Percentiles rank a stretch among this genome's conserved stretches.
Evolutionary conservation across 345 rosid species (phyloP).

Genomic region (Sisymbrium irio): DNA sequence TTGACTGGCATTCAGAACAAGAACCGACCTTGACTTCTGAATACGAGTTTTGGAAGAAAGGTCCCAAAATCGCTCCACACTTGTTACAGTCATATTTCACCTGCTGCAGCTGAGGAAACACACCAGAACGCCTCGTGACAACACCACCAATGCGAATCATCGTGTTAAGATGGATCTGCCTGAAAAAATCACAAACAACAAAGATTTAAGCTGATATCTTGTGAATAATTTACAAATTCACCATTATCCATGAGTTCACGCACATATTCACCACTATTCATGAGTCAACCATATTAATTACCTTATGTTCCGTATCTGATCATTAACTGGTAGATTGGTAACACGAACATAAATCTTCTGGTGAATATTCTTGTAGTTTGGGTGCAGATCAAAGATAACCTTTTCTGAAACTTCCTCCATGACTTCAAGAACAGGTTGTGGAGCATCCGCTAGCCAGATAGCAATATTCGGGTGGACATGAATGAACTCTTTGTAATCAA

Average conservation of each 20-base stretch:
- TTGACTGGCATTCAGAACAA: conserved; percentile 97
- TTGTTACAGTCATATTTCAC: conserved; percentile 97
- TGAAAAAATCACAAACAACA: conserved; percentile 30
- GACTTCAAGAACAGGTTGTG: conserved; percentile 94
- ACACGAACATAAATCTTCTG: conserved; percentile 84
- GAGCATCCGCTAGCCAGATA: conserved; percentile 97
- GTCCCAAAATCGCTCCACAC: conserved; percentile 88
- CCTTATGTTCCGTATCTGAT: conserved; percentile 95
- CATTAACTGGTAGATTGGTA: conserved; percentile 86
- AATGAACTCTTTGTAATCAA: conserved; percentile 88
- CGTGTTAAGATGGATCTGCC: conserved; percentile 96
- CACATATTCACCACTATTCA: not conserved
- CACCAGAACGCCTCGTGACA: conserved; percentile 96
- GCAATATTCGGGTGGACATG: conserved; percentile 93
- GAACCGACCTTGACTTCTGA: conserved; percentile 99
- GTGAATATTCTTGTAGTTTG: conserved; percentile 83
- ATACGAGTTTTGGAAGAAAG: conserved; percentile 94
- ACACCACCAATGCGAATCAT: conserved; percentile 99
- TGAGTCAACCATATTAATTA: conserved; percentile 19
- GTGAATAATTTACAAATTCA: not conserved
- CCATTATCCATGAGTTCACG: not conserved
- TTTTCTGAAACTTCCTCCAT: conserved; percentile 87
- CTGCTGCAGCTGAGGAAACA: conserved; percentile 96
- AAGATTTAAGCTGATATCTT: conserved; percentile 5
- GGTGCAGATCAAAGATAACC: conserved; percentile 83